Percentiles rank a stretch among this genome's conserved stretches.
These are phyloP conservation scores for Hanseniaspora sp. DNA, from an alignment of 1,139 yeast genomes.

Conservation along the genomic window DNA sequence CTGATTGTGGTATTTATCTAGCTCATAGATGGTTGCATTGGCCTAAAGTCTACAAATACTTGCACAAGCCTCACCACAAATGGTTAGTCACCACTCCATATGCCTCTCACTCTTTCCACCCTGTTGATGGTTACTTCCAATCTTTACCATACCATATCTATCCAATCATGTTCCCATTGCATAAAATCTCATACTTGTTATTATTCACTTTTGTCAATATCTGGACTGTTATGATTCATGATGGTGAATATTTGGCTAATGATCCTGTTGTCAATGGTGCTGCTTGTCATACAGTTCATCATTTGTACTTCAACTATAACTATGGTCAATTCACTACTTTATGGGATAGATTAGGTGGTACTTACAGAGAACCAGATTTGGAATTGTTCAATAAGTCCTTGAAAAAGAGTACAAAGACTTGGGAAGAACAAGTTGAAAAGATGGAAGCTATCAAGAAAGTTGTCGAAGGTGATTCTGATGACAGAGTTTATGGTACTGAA, in stretches of 20 bases:
- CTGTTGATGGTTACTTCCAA: constrained; percentile 89
- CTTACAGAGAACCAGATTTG: constrained; percentile 85
- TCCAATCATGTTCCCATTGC: constrained; percentile 85
- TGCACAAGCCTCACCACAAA: constrained; percentile 98
- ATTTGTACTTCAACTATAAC: constrained; percentile 89
- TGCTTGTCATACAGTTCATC: constrained; percentile 96
- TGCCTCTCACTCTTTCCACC: constrained; percentile 98
- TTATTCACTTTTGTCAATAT: constrained; percentile 85
- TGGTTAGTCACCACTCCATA: constrained; percentile 98
- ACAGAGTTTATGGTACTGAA: constrained; percentile 39
- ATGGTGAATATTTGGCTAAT: constrained; percentile 86
- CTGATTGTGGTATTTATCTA: constrained; percentile 84
- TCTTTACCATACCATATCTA: constrained; percentile 84
- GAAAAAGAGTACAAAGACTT: constrained; percentile 47
- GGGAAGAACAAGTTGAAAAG: constrained; percentile 62
- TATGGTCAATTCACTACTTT: constrained; percentile 96
- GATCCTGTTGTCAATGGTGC: constrained; percentile 94
- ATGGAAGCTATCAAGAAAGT: constrained; percentile 71
- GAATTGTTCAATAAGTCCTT: constrained; percentile 61
- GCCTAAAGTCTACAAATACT: constrained; percentile 70
- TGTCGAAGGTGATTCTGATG: constrained; percentile 63
- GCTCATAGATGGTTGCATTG: constrained; percentile 89
- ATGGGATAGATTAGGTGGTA: constrained; percentile 93
- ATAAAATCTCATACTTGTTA: constrained; percentile 68
- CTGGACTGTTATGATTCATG: constrained; percentile 98